Conservation (phyloP, 768 basidiomycete genomes). For the Boletus insuetus region DNA sequence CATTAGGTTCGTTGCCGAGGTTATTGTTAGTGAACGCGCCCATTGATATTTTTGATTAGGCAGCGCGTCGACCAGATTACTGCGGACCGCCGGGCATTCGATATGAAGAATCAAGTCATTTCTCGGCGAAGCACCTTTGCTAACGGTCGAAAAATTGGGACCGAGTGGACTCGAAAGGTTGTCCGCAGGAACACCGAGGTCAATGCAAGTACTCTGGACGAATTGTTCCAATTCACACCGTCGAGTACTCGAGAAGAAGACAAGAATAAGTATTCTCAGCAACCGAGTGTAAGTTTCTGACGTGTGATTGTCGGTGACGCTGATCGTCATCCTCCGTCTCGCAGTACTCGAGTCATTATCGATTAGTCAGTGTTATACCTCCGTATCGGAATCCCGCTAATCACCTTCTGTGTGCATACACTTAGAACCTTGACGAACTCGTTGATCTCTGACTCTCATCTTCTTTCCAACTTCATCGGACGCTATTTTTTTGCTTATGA, state of each 20-base stretch:
- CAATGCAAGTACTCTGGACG: slow-evolving; percentile 2
- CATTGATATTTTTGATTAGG: slow-evolving; percentile 4
- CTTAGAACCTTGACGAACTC: slow-evolving; percentile 22
- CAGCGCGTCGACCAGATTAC: slow-evolving; percentile 16
- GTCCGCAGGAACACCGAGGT: slow-evolving; percentile 16
- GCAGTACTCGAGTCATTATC: slow-evolving; percentile 26
- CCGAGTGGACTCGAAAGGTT: slow-evolving; percentile 1
- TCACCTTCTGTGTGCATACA: neutral
- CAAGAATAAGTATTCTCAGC: slow-evolving; percentile 13
- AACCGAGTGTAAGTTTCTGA: slow-evolving; percentile 14
- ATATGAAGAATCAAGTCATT: neutral
- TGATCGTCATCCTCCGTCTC: neutral
- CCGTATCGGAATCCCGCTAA: neutral
- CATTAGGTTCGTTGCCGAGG: slow-evolving; percentile 21
- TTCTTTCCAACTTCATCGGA: too few relatives aligned
- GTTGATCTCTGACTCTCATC: slow-evolving; percentile 16
- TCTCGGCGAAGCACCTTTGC: slow-evolving; percentile 15
- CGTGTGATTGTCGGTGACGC: neutral
- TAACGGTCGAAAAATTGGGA: neutral
- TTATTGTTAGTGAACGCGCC: neutral
- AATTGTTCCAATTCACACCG: neutral
- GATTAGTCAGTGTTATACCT: slow-evolving; percentile 14
- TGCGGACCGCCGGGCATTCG: slow-evolving; percentile 11
- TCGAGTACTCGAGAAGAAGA: neutral
- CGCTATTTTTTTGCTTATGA: neutral